A percentile compares a stretch with the other conserved stretches of the same genome.
Evolutionary conservation across 257 asterid species (phyloP).

Genomic region (Penstemon newberryi): DNA sequence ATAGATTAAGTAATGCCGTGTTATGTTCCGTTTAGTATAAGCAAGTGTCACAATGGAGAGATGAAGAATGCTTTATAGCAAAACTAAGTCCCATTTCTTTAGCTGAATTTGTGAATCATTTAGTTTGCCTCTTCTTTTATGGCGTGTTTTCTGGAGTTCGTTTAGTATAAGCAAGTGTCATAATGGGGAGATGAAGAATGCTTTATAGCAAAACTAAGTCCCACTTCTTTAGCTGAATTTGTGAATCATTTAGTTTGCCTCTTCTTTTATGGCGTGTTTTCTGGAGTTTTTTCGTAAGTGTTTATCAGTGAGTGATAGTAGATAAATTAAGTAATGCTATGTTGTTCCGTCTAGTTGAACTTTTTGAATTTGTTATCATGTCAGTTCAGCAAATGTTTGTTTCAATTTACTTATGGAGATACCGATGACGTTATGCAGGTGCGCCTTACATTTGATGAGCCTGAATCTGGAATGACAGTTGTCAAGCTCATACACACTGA

Average conservation of each 20-base stretch:
- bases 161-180: too few species aligned
- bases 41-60: too few species aligned
- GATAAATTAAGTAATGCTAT: not conserved
- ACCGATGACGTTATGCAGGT: conserved; percentile 49
- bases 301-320: not conserved
- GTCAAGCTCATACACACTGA: conserved; percentile 75
- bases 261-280: too few species aligned
- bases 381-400: not conserved
- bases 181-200: too few species aligned
- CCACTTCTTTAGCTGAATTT: too few species aligned
- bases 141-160: too few species aligned
- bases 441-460: conserved; percentile 79
- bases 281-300: not conserved
- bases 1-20: not conserved
- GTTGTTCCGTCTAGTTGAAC: not conserved
- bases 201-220: too few species aligned
- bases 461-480: conserved; percentile 78
- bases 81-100: too few species aligned
- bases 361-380: not conserved
- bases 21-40: not conserved
- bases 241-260: too few species aligned
- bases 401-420: conserved; percentile 7
- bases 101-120: too few species aligned
- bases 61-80: too few species aligned
- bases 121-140: too few species aligned